Evolutionary conservation across 208 protist genomes (phyloP).

Genomic region (Trichomonas tenax): DNA sequence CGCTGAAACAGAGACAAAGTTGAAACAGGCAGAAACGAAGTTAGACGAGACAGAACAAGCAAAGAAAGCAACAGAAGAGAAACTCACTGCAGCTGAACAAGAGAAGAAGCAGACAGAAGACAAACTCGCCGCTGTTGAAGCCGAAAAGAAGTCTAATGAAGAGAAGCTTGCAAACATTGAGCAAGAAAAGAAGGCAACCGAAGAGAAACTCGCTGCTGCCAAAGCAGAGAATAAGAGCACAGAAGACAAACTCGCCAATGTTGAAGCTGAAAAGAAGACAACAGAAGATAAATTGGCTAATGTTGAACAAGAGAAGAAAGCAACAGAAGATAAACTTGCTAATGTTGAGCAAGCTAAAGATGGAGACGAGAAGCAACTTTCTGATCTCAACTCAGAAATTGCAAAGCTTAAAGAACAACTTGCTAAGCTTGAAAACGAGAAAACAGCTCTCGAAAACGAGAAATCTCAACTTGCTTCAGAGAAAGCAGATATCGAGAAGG

Average conservation of each 20-base stretch:
- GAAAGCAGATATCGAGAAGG: too few species aligned
- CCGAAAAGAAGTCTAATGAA: background rate
- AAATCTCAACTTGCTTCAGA: too few species aligned
- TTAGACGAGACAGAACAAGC: background rate
- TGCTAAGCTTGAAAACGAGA: too few species aligned
- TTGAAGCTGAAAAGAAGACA: background rate
- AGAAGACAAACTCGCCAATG: background rate
- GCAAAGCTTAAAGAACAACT: background rate
- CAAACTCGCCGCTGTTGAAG: background rate
- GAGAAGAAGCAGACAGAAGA: background rate
- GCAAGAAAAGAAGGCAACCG: background rate
- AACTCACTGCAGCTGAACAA: background rate
- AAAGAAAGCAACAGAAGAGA: background rate
- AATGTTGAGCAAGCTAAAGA: background rate
- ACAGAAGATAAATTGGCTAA: background rate
- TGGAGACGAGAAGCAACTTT: background rate
- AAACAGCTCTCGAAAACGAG: too few species aligned
- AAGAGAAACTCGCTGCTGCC: background rate
- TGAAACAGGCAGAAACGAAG: background rate
- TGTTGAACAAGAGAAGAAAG: background rate
- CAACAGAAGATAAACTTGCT: too few species aligned
- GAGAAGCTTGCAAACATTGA: background rate
- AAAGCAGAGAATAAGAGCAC: background rate
- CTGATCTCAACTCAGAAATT: background rate
- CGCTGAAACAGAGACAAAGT: background rate